phyloP scores from a whole-genome alignment of 1,139 yeast genomes.

The Kodamaea derodonti region DNA sequence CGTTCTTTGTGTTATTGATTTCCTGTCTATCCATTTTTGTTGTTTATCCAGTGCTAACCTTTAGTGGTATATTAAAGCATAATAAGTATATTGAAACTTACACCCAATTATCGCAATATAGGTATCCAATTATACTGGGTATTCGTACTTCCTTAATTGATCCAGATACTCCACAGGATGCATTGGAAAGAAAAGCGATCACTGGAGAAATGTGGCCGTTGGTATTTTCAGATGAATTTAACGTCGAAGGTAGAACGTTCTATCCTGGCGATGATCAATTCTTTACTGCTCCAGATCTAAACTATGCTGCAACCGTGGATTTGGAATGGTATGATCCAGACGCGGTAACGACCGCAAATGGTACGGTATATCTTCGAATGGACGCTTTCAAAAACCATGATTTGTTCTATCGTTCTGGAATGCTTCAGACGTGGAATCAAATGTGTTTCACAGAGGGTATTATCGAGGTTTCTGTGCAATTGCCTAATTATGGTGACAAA shows the following conservation, averaged over 20 bases:
- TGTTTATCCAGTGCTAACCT: conserved; percentile 23
- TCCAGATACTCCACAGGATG: conserved; percentile 24
- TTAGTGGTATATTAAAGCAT: conserved; percentile 15
- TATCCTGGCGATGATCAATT: conserved; percentile 32
- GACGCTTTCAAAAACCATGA: conserved; percentile 28
- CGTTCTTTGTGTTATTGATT: conserved; percentile 17
- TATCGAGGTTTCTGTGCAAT: conserved; percentile 21
- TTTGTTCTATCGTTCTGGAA: conserved; percentile 27
- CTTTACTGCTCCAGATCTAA: conserved; percentile 24
- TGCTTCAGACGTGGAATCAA: conserved; percentile 29
- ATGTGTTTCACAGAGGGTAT: conserved; percentile 27
- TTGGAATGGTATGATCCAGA: conserved; percentile 34
- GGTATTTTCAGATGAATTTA: conserved; percentile 28
- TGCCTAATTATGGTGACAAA: conserved; percentile 26
- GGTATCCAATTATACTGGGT: conserved; percentile 22
- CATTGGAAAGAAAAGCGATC: conserved; percentile 10
- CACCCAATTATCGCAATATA: conserved; percentile 19
- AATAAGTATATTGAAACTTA: conserved; percentile 9
- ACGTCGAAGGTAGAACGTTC: conserved; percentile 26
- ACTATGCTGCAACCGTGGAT: conserved; percentile 28
- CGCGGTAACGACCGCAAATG: conserved; percentile 27
- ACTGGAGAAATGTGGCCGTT: conserved; percentile 22
- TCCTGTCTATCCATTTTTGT: conserved; percentile 18
- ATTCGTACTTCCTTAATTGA: conserved; percentile 22
- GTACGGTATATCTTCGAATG: conserved; percentile 22